A percentile compares a stretch with the other conserved stretches of the same genome.
These are phyloP conservation scores for Vaccinium myrtillus DNA, from an alignment of 148 eudicot species.

Conservation along the genomic window DNA sequence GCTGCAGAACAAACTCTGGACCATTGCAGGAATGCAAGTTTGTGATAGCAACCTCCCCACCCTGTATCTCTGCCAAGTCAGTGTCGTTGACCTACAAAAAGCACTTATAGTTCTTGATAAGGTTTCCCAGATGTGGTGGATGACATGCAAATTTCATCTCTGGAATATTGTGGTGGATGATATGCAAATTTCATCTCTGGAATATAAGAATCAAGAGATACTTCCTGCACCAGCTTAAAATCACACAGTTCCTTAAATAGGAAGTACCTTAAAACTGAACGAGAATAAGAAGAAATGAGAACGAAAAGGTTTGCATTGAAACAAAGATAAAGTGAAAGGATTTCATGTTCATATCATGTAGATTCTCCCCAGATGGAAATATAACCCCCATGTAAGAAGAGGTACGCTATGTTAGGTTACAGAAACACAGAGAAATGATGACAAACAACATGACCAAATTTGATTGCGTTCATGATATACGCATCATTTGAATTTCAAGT, in stretches of 20 bases:
- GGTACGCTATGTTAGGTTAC: neutral
- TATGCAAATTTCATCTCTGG: neutral
- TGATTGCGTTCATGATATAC: neutral
- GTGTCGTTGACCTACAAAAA: constrained; percentile 61
- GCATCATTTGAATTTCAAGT: neutral
- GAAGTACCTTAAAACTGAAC: neutral
- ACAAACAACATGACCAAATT: neutral
- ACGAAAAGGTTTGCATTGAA: neutral
- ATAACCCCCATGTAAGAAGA: neutral
- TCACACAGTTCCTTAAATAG: neutral
- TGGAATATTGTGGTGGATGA: neutral
- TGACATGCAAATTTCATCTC: neutral
- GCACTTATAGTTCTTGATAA: neutral
- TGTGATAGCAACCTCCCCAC: constrained; percentile 71
- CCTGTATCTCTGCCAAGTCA: constrained; percentile 58
- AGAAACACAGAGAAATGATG: neutral
- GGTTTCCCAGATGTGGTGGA: neutral
- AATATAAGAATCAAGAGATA: neutral
- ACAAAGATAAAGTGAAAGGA: neutral
- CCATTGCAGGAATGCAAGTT: constrained; percentile 77
- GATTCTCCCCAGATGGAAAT: neutral
- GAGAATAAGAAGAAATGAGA: neutral
- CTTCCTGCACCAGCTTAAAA: neutral
- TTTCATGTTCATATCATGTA: neutral
- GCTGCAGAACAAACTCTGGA: constrained; percentile 51